Percentiles rank a stretch among this genome's conserved stretches.
Conservation (phyloP, 495 filamentous ascomycete genomes). For the Gamarada debralockiae region DNA sequence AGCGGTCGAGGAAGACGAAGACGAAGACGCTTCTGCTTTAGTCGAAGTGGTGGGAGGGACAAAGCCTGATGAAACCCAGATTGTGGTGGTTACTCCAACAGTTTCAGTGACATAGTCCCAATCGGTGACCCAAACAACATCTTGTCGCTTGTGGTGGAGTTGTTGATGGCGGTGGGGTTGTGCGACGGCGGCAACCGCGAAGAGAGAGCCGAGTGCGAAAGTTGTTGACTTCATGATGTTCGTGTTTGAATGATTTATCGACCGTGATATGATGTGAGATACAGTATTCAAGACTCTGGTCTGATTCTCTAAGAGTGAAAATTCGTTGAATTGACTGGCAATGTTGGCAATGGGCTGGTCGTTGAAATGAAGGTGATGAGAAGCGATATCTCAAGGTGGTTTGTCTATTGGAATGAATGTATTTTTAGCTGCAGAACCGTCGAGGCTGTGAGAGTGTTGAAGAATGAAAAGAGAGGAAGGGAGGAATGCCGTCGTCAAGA, state of each 20-base stretch:
- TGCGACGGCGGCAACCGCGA: conserved; percentile 38
- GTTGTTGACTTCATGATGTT: conserved; percentile 43
- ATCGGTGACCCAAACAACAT: conserved; percentile 34
- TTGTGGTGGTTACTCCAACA: conserved; percentile 35
- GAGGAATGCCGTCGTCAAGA: no score
- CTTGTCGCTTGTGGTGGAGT: conserved; percentile 32
- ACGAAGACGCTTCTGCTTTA: conserved; percentile 34
- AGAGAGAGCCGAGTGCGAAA: conserved; percentile 32
- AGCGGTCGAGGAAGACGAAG: conserved; percentile 23
- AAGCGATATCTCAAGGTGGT: not conserved
- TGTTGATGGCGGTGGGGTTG: conserved; percentile 42
- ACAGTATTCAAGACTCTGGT: not conserved
- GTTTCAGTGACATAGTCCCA: conserved; percentile 32
- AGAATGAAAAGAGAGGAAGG: no score
- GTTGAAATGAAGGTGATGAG: not conserved
- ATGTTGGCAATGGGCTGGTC: not conserved
- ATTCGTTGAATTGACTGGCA: not conserved
- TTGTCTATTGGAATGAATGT: no score
- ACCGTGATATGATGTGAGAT: no score
- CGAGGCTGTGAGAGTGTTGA: no score
- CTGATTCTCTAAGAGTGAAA: not conserved
- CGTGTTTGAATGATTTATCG: not conserved
- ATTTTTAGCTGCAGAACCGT: no score
- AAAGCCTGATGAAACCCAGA: conserved; percentile 25
- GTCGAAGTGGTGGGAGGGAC: conserved; percentile 24